Conservation (phyloP, 164 flowering plant genomes). For the Platanus orientalis region DNA sequence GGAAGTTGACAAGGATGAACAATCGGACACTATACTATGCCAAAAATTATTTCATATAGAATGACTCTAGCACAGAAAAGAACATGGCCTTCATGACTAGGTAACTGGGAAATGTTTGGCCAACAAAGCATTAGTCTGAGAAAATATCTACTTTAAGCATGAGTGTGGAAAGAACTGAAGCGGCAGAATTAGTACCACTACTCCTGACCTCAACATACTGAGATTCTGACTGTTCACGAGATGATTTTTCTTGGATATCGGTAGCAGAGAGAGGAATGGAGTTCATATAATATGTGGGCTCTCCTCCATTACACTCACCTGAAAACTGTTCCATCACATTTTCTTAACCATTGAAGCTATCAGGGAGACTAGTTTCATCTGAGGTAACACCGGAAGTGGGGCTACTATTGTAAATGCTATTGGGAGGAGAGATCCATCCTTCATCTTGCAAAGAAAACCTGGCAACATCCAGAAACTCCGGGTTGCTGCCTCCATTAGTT, state of each 20-base stretch:
- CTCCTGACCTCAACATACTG: conserved; percentile 20
- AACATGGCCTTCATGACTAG: no score
- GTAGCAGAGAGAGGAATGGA: conserved; percentile 20
- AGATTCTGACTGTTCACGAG: conserved; percentile 22
- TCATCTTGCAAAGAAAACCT: conserved; percentile 49
- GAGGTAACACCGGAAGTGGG: conserved; percentile 39
- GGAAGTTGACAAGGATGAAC: no score
- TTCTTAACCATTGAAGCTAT: conserved; percentile 26
- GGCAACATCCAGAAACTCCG: conserved; percentile 28
- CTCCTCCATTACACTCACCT: conserved; percentile 14
- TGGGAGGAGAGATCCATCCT: conserved; percentile 94
- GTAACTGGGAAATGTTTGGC: no score
- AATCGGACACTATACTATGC: no score
- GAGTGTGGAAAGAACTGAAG: no score
- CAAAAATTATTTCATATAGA: no score
- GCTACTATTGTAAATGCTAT: conserved; percentile 56
- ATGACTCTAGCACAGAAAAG: no score
- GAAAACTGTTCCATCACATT: conserved; percentile 25
- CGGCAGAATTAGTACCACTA: no score
- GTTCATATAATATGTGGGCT: conserved; percentile 19
- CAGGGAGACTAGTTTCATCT: conserved; percentile 39
- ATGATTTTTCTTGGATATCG: conserved; percentile 23
- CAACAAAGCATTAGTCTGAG: no score
- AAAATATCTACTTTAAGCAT: no score
- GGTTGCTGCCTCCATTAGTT: conserved; percentile 25